Conservation (phyloP, 345 rosid genomes). For the Citropsis articulata region DNA sequence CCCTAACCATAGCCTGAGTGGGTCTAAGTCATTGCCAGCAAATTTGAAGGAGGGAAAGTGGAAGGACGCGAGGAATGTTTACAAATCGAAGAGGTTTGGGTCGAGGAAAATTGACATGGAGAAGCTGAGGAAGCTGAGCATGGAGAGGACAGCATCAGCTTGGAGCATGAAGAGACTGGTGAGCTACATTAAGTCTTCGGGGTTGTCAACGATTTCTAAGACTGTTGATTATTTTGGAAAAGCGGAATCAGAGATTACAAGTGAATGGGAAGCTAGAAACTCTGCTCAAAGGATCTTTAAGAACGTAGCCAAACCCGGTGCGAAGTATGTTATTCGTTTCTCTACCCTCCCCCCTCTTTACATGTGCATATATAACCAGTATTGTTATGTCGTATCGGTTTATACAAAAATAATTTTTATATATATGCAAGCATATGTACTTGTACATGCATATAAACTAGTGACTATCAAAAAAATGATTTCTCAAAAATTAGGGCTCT, state of each 20-base stretch:
- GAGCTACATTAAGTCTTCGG: constrained; percentile 36
- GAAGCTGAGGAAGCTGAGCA: constrained; percentile 44
- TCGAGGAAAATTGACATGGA: constrained; percentile 45
- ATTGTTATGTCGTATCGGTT: too few relatives aligned
- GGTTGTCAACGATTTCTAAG: constrained; percentile 46
- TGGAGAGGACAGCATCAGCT: constrained; percentile 30
- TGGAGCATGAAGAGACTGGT: constrained; percentile 54
- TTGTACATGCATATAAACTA: neutral
- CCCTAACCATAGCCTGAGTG: constrained; percentile 2
- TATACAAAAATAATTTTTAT: too few relatives aligned
- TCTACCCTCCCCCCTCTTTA: too few relatives aligned
- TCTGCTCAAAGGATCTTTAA: constrained; percentile 48
- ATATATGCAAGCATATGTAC: too few relatives aligned
- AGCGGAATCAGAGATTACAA: constrained; percentile 40
- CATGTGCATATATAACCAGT: neutral
- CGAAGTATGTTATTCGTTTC: constrained; percentile 37
- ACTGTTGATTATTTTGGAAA: constrained; percentile 43
- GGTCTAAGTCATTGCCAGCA: constrained; percentile 24
- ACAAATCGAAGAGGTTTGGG: constrained; percentile 20
- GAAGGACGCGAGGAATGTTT: neutral
- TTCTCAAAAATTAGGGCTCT: too few relatives aligned
- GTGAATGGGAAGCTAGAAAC: constrained; percentile 54
- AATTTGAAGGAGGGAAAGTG: neutral
- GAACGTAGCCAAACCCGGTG: constrained; percentile 47
- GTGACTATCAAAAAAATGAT: neutral